Evolutionary conservation across 441 rosid genomes (phyloP).

Genomic region (Pelargonium cotyledonis): DNA sequence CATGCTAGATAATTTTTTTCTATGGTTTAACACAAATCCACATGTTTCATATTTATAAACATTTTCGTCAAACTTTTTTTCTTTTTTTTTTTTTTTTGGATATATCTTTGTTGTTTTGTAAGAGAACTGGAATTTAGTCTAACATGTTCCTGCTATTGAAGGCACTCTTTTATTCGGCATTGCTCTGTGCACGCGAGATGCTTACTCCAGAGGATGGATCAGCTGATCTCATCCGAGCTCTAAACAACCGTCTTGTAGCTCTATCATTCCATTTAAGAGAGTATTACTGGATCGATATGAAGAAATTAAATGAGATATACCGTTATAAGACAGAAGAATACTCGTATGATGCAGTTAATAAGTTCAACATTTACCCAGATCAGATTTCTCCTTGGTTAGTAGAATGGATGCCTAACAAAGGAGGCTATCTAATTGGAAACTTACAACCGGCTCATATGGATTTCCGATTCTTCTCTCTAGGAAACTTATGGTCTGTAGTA

Average conservation of each 20-base stretch:
- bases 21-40: too few species aligned
- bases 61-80: neutral
- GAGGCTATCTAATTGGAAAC: conserved; percentile 85
- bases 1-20: too few species aligned
- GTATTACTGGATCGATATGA: conserved; percentile 82
- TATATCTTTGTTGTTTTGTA: neutral
- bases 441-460: conserved; percentile 96
- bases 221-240: conserved; percentile 72
- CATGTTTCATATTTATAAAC: too few species aligned
- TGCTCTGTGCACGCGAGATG: conserved; percentile 79
- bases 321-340: conserved; percentile 93
- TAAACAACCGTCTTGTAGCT: conserved; percentile 84
- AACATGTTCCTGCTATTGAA: conserved; percentile 25
- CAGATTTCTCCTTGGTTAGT: conserved; percentile 92
- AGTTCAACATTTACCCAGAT: conserved; percentile 90
- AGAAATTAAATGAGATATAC: conserved; percentile 77
- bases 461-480: conserved; percentile 80
- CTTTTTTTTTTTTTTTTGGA: too few species aligned
- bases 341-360: conserved; percentile 83
- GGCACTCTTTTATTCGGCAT: conserved; percentile 87
- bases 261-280: conserved; percentile 86
- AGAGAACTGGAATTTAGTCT: conserved; percentile 10
- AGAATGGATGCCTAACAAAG: conserved; percentile 87
- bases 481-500: conserved; percentile 76
- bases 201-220: conserved; percentile 84